Conservation (phyloP, 2,329 filamentous ascomycete species). For the Nemania sp. region DNA sequence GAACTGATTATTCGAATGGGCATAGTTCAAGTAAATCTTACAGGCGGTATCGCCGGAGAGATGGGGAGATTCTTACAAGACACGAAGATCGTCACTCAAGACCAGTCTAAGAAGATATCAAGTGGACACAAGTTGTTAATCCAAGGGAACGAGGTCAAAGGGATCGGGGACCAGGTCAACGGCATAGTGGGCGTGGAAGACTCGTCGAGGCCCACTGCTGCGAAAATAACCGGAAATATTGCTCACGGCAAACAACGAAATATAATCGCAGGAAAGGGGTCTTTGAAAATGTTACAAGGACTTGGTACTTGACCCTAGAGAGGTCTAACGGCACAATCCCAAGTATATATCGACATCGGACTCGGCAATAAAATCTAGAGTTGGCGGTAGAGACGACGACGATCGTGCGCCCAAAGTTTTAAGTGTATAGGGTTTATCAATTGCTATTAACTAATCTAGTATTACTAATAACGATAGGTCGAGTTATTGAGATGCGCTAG, state of each 20-base stretch:
- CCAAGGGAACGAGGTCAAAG: neutral
- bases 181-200: conserved; percentile 15
- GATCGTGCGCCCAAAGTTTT: too few relatives aligned
- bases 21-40: conserved; percentile 17
- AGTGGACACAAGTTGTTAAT: conserved; percentile 1
- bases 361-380: too few relatives aligned
- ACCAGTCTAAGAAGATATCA: neutral
- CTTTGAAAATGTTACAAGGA: too few relatives aligned
- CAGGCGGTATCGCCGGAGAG: conserved; percentile 6
- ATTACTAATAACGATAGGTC: too few relatives aligned
- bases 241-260: conserved; percentile 15
- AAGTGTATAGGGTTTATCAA: too few relatives aligned
- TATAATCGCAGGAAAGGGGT: conserved; percentile 8
- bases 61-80: conserved; percentile 1
- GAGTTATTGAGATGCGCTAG: too few relatives aligned
- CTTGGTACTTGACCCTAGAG: neutral
- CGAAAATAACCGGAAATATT: conserved; percentile 7
- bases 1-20: conserved; percentile 10
- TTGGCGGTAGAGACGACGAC: too few relatives aligned
- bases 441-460: too few relatives aligned
- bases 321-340: neutral
- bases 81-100: neutral
- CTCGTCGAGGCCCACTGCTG: neutral
- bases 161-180: conserved; percentile 4
- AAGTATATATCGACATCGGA: too few relatives aligned